phyloP scores from a whole-genome alignment of 2,329 filamentous ascomycete genomes.

The Stagonosporopsis rhizophila region DNA sequence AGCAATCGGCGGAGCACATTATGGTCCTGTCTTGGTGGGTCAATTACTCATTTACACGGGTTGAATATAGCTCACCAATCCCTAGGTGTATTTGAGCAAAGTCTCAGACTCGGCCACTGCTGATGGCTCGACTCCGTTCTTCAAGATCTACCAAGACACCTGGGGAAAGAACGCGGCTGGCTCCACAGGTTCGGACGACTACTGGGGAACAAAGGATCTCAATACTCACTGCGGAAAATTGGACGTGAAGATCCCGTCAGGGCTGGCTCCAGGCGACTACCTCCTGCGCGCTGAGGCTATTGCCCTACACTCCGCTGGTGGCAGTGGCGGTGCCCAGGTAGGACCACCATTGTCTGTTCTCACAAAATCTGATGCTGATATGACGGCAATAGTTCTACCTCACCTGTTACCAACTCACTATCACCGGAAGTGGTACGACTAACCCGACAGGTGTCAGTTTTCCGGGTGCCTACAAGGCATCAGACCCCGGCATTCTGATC shows the following conservation, averaged over 20 bases:
- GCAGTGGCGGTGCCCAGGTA: slow-evolving; percentile 49
- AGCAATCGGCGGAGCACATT: slow-evolving; percentile 45
- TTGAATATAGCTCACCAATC: background rate
- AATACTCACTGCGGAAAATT: slow-evolving; percentile 58
- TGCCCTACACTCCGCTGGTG: slow-evolving; percentile 62
- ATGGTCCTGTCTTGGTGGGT: slow-evolving; percentile 60
- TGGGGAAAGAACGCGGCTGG: slow-evolving; percentile 56
- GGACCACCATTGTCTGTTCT: background rate
- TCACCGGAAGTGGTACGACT: slow-evolving; percentile 62
- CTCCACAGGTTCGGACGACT: slow-evolving; percentile 51
- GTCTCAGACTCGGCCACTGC: slow-evolving; percentile 59
- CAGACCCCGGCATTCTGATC: slow-evolving; percentile 66
- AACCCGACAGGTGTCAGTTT: slow-evolving; percentile 56
- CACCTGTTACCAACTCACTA: slow-evolving; percentile 65
- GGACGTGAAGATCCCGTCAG: slow-evolving; percentile 60
- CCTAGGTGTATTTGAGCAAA: slow-evolving; percentile 50
- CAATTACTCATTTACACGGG: background rate
- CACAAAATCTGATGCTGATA: background rate
- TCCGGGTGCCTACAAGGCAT: slow-evolving; percentile 63
- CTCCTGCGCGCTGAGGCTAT: slow-evolving; percentile 62
- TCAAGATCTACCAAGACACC: slow-evolving; percentile 64
- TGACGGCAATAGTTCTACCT: slow-evolving; percentile 51
- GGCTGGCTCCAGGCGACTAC: slow-evolving; percentile 64
- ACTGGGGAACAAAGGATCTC: slow-evolving; percentile 59
- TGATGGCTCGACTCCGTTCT: slow-evolving; percentile 60